These are phyloP conservation scores for Coleophoma eucalyptorum DNA, from an alignment of 2,329 filamentous ascomycete species.

Conservation along the genomic window DNA sequence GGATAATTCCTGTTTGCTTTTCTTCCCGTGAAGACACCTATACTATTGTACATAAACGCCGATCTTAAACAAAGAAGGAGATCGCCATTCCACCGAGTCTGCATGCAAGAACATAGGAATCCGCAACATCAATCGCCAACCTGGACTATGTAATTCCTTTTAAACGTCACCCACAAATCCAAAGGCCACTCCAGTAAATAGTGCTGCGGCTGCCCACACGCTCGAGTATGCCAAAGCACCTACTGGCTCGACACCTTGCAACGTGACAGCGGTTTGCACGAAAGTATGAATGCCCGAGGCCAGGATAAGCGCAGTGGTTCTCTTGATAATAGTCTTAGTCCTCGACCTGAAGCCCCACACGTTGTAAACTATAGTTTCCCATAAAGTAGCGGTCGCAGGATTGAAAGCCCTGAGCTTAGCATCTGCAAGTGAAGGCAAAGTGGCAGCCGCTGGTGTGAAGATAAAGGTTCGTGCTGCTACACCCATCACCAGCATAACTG, in stretches of 20 bases:
- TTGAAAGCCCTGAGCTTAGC: conserved; percentile 53
- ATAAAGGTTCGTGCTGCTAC: conserved; percentile 72
- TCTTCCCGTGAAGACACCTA: no score
- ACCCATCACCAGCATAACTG: conserved; percentile 55
- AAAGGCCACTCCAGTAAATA: conserved; percentile 53
- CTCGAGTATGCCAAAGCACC: conserved; percentile 72
- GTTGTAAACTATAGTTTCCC: conserved; percentile 69
- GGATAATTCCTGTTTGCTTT: no score
- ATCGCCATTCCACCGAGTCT: no score
- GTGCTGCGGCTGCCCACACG: conserved; percentile 68
- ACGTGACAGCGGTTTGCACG: conserved; percentile 60
- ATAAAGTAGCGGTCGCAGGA: conserved; percentile 59
- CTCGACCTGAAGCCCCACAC: conserved; percentile 64
- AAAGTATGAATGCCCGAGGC: conserved; percentile 57
- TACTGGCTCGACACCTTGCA: conserved; percentile 64
- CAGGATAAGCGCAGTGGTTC: conserved; percentile 57
- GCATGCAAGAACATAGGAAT: no score
- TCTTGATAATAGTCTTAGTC: conserved; percentile 58
- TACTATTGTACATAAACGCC: no score
- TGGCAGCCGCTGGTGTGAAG: conserved; percentile 62
- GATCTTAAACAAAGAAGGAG: no score
- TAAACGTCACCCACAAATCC: conserved; percentile 47
- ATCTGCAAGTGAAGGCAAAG: conserved; percentile 46
- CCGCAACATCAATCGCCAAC: not conserved
- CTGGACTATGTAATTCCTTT: conserved; percentile 1